A percentile compares a stretch with the other conserved stretches of the same genome.
Conservation (phyloP, 2,329 filamentous ascomycete species). For the Verticillium longisporum region DNA sequence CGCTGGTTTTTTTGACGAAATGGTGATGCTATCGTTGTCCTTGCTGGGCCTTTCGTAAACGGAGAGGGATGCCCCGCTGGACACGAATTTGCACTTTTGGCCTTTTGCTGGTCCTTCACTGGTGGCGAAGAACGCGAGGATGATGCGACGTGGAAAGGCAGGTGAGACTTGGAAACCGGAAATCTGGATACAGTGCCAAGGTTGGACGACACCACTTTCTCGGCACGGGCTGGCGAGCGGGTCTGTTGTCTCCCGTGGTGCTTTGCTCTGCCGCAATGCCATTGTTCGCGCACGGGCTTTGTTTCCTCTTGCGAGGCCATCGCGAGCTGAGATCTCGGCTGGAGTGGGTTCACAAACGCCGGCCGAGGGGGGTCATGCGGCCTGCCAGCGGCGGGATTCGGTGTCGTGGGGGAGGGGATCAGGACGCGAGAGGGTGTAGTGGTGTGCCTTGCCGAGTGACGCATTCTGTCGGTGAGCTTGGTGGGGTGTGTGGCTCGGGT, state of each 20-base stretch:
- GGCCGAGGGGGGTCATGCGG: background rate
- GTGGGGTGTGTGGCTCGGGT: background rate
- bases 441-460: background rate
- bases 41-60: too few relatives aligned
- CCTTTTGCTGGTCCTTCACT: too few relatives aligned
- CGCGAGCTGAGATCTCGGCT: background rate
- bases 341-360: background rate
- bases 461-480: constrained; percentile 1
- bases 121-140: too few relatives aligned
- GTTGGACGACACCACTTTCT: too few relatives aligned
- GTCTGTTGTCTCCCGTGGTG: background rate
- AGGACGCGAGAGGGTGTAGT: background rate
- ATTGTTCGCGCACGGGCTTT: background rate
- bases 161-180: too few relatives aligned
- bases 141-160: too few relatives aligned
- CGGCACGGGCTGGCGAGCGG: background rate
- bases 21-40: too few relatives aligned
- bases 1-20: too few relatives aligned
- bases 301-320: background rate
- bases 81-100: too few relatives aligned
- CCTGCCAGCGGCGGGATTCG: background rate
- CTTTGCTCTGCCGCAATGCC: background rate
- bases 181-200: too few relatives aligned
- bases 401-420: background rate
- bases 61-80: too few relatives aligned